These are phyloP conservation scores for Chrysosphaeria jannelii DNA, from an alignment of 2,329 filamentous ascomycete species.

Conservation along the genomic window DNA sequence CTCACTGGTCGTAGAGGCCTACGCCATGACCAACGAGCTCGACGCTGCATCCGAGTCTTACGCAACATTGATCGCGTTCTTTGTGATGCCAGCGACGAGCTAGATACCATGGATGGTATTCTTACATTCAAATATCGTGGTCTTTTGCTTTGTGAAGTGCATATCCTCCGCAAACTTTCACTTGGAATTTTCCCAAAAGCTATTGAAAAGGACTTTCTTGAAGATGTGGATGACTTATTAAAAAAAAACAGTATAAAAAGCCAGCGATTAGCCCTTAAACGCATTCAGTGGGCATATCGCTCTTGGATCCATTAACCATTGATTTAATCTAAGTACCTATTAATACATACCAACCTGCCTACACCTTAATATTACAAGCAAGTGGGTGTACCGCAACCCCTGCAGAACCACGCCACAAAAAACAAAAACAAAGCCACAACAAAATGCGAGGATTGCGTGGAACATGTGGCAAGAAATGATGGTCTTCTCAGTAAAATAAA, in stretches of 20 bases:
- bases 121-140: constrained; percentile 84
- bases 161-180: constrained; percentile 45
- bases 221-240: constrained; percentile 63
- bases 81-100: constrained; percentile 20
- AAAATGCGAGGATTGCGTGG: no score
- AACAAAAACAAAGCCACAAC: no score
- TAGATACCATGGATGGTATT: constrained; percentile 38
- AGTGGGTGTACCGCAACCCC: no score
- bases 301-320: constrained; percentile 26
- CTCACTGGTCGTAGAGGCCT: constrained; percentile 43
- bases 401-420: no score
- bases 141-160: constrained; percentile 64
- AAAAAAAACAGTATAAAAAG: constrained; percentile 53
- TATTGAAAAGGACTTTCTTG: constrained; percentile 56
- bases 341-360: neutral
- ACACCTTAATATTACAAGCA: no score
- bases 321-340: neutral
- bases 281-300: constrained; percentile 74
- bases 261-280: constrained; percentile 50
- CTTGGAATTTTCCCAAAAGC: constrained; percentile 37
- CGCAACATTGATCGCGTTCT: constrained; percentile 69
- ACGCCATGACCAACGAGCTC: constrained; percentile 30
- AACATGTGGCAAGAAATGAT: no score
- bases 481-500: no score
- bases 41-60: constrained; percentile 45